Percentiles rank a stretch among this genome's conserved stretches.
Conservation (phyloP, 345 rosid genomes). For the Noccaea bulbosa region DNA sequence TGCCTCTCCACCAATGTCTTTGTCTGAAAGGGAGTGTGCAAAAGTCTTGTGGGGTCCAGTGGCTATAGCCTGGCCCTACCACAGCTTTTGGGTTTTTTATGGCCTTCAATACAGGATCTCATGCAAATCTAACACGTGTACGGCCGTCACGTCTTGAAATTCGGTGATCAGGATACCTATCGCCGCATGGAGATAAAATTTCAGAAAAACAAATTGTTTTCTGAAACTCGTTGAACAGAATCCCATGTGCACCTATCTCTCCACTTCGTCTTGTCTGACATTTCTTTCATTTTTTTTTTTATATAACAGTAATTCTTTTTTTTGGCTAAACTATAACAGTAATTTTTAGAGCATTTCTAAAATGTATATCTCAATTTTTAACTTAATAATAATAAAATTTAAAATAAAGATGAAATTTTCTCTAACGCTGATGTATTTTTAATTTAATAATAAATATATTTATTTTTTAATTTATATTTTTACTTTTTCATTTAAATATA, state of each 20-base stretch:
- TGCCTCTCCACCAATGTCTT: conserved; percentile 45
- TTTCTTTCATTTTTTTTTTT: neutral
- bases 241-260: conserved; percentile 45
- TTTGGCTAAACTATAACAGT: too few relatives aligned
- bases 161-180: conserved; percentile 21
- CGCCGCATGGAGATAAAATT: conserved; percentile 42
- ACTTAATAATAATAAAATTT: too few relatives aligned
- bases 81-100: conserved; percentile 18
- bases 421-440: too few relatives aligned
- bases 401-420: too few relatives aligned
- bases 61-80: conserved; percentile 5
- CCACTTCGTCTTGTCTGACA: conserved; percentile 45
- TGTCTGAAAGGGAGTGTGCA: conserved; percentile 39
- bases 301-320: too few relatives aligned
- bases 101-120: conserved; percentile 26
- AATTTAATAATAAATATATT: too few relatives aligned
- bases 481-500: too few relatives aligned
- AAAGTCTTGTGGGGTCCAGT: conserved; percentile 32
- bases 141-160: conserved; percentile 5
- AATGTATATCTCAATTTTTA: too few relatives aligned
- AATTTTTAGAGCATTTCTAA: too few relatives aligned
- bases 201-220: conserved; percentile 23
- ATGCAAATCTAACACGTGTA: conserved; percentile 35
- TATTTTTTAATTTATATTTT: too few relatives aligned
- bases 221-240: conserved; percentile 43